Conservation (phyloP, 202 grass and related monocot species). For the Carex arenaria region DNA sequence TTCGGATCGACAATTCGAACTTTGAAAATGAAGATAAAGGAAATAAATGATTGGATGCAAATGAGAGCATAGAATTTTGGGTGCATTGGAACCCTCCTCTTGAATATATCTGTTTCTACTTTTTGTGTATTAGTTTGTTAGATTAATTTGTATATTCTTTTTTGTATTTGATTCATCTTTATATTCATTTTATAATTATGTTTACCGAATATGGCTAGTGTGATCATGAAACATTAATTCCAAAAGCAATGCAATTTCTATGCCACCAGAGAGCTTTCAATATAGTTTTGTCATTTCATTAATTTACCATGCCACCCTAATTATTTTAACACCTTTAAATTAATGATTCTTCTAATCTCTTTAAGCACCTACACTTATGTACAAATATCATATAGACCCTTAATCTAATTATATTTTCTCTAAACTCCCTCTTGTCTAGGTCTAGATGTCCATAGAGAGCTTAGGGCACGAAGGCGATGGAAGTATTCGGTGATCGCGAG, state of each 20-base stretch:
- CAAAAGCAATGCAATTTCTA: not conserved
- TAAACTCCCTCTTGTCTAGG: not conserved
- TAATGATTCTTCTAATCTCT: slow-evolving; percentile 1
- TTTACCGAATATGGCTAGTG: not conserved
- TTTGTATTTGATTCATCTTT: too few relatives aligned
- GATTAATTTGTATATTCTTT: too few relatives aligned
- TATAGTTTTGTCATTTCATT: not conserved
- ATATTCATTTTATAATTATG: not conserved
- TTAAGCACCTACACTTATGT: not conserved
- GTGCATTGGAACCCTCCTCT: too few relatives aligned
- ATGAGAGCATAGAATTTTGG: too few relatives aligned
- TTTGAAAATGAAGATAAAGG: too few relatives aligned
- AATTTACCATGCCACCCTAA: not conserved
- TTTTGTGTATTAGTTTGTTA: not conserved
- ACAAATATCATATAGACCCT: not conserved
- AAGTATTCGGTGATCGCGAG: slow-evolving; percentile 32
- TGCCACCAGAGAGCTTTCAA: not conserved
- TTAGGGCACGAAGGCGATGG: slow-evolving; percentile 26
- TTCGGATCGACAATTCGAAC: too few relatives aligned
- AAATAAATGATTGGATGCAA: too few relatives aligned
- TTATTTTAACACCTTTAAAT: slow-evolving; percentile 2
- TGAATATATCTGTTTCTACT: not conserved
- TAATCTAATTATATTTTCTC: not conserved
- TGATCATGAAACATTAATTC: not conserved
- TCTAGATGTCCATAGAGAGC: slow-evolving; percentile 17